Evolutionary conservation across 805 yeast species (phyloP), one percentile per base, ranked within the genome.

Genomic region (Metschnikowia picachoensis): DNA sequence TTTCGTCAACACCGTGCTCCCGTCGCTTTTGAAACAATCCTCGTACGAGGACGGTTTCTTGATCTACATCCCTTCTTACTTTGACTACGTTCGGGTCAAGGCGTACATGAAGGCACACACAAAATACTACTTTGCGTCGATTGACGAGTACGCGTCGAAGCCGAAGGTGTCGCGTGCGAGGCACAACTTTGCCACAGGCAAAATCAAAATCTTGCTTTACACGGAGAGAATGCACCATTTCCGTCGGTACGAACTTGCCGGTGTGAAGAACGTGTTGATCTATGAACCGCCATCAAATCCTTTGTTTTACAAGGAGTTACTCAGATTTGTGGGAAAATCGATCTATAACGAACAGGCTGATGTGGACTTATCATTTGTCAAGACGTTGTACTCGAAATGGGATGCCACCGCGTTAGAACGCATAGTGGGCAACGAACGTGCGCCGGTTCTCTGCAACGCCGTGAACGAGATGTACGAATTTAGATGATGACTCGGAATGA

Each of bases 171-270:
- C 89, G 1, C 74, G 88, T 39, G 79, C 83, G 15, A 76, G 98
- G 53, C 76, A 87, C 8, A 67, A 76, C 33, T 94, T 94, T 60
- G 79, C 77, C 30, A 74, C 79, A 35, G 78, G 78, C 3, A 76
- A 82, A 46, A 68, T 72, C 29, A 83, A 86, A 57, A 75, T 92
- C 27, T 62, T 94, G 70, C 66, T 94, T n/a, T 92, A 92, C 66
- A 87, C 97, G 0, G 98, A 92, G 59, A 83, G 99, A 74, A 71
- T 92, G 61, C 98, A 94, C 65, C 94, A 88, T 61, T 94, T 83
- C 70, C 80, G 96, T 53, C 76, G 98, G 43, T 91, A 78, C 63
- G 91, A 87, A 47, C 73, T 94, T 42, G 79, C 77, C 48, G 98
- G 98, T 27, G 96, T 88, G 17, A 84, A 86, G 60, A 85, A 83